phyloP scores from a whole-genome alignment of 169 alveolate species.

The Perkinsus chesapeaki region DNA sequence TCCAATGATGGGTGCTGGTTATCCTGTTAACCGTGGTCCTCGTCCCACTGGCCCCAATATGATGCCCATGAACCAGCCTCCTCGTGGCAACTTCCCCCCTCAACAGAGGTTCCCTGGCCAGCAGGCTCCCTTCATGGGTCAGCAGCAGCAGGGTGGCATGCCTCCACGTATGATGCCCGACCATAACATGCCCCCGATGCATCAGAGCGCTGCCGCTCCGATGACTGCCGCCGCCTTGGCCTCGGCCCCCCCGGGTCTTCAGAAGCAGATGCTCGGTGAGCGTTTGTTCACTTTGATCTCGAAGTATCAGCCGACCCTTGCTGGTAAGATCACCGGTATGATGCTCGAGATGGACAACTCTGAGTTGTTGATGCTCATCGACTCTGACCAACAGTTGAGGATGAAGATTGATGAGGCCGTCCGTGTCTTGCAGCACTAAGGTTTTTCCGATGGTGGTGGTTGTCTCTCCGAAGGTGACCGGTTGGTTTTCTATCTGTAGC shows the following conservation, averaged over 20 bases:
- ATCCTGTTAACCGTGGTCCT: not conserved
- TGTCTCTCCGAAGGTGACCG: not conserved
- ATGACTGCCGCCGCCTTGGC: conserved; percentile 67
- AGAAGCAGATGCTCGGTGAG: conserved; percentile 89
- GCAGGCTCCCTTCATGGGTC: conserved; percentile 32
- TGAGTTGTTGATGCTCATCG: conserved; percentile 78
- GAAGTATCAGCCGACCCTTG: conserved; percentile 80
- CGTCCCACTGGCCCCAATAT: conserved; percentile 8
- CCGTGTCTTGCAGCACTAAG: conserved; percentile 64
- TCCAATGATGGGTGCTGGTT: not conserved
- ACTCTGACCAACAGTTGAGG: conserved; percentile 74
- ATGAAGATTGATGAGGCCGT: conserved; percentile 84
- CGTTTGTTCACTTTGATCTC: conserved; percentile 81
- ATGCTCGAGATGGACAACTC: conserved; percentile 91
- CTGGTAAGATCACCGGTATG: conserved; percentile 91
- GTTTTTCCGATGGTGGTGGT: not conserved
- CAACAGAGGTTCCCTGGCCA: conserved; percentile 21
- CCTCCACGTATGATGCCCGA: conserved; percentile 11
- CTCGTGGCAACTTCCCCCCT: conserved; percentile 24
- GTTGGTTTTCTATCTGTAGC: not conserved
- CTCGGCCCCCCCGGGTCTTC: conserved; percentile 73
- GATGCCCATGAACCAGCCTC: conserved; percentile 17
- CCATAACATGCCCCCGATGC: conserved; percentile 21
- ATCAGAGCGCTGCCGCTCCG: conserved; percentile 14
- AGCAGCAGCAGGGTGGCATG: conserved; percentile 26